Evolutionary conservation across 768 basidiomycete species (phyloP).

Genomic region (Agaricus sinodeliciosus): DNA sequence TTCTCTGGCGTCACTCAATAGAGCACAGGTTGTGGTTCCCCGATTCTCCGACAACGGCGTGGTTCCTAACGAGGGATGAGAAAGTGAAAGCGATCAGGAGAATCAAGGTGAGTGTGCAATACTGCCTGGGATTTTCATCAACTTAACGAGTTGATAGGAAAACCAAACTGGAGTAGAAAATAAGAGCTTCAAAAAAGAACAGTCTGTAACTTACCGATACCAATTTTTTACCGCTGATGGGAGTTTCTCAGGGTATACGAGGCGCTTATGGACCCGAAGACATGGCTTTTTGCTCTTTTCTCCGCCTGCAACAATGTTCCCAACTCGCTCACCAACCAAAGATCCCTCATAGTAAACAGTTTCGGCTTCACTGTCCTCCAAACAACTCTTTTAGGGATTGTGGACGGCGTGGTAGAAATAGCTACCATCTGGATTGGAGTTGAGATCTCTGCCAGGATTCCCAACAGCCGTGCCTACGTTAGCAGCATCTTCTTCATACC

Average conservation of each 20-base stretch:
- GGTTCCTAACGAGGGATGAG: conserved; percentile 67
- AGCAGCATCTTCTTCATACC: conserved; percentile 58
- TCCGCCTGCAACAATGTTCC: conserved; percentile 55
- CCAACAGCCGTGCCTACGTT: conserved; percentile 59
- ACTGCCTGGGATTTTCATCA: not conserved
- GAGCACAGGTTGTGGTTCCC: conserved; percentile 56
- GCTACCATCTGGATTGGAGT: conserved; percentile 65
- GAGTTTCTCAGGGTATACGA: conserved; percentile 50
- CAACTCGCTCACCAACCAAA: conserved; percentile 60
- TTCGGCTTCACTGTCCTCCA: conserved; percentile 61
- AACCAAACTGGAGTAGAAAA: conserved; percentile 83
- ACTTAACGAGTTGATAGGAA: conserved; percentile 26
- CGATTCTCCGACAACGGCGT: conserved; percentile 67
- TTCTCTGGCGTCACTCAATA: not conserved
- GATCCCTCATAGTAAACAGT: conserved; percentile 54
- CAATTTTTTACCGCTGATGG: not conserved
- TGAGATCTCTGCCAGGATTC: conserved; percentile 45
- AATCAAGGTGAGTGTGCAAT: conserved; percentile 39
- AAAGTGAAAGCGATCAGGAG: conserved; percentile 56
- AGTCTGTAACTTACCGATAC: conserved; percentile 37
- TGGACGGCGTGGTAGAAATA: conserved; percentile 61
- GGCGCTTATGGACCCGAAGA: conserved; percentile 62
- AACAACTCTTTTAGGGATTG: conserved; percentile 65
- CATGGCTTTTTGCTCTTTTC: conserved; percentile 72
- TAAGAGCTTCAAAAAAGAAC: conserved; percentile 74